Conservation (phyloP, 768 basidiomycete genomes). For the Paxillus ammoniavirescens region DNA sequence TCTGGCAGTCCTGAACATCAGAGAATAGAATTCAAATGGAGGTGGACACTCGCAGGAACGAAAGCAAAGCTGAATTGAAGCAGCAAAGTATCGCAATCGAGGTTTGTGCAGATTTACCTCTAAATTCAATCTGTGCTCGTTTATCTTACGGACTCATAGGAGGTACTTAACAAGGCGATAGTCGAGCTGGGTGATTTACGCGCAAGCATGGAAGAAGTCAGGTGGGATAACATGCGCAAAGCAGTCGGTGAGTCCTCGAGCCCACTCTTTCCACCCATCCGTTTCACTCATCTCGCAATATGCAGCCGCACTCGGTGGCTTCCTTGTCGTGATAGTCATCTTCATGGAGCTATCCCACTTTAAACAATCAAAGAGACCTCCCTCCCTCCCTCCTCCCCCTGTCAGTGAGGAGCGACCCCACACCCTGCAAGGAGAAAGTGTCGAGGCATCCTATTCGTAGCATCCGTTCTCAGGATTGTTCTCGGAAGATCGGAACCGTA, state of each 20-base stretch:
- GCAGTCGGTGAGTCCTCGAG: constrained; percentile 59
- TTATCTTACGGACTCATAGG: constrained; percentile 39
- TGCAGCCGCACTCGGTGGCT: constrained; percentile 60
- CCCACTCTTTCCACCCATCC: background rate
- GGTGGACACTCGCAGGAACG: constrained; percentile 89
- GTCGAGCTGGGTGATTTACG: constrained; percentile 75
- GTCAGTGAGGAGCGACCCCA: background rate
- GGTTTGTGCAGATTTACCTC: constrained; percentile 38
- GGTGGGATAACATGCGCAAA: constrained; percentile 86
- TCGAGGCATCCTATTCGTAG: constrained; percentile 15
- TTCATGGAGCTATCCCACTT: constrained; percentile 60
- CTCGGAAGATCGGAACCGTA: background rate
- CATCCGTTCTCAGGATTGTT: background rate
- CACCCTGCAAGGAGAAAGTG: constrained; percentile 4
- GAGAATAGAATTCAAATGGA: constrained; percentile 90
- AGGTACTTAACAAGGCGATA: constrained; percentile 71
- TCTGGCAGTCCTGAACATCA: background rate
- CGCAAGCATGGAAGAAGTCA: constrained; percentile 79
- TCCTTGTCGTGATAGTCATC: constrained; percentile 67
- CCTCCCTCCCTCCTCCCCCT: constrained; percentile 9
- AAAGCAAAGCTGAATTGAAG: constrained; percentile 81
- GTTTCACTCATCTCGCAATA: constrained; percentile 1
- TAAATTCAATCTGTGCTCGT: background rate
- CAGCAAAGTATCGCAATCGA: constrained; percentile 82
- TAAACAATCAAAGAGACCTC: constrained; percentile 36